Evolutionary conservation across 495 filamentous ascomycete species (phyloP).

Genomic region (Daldinia decipiens): DNA sequence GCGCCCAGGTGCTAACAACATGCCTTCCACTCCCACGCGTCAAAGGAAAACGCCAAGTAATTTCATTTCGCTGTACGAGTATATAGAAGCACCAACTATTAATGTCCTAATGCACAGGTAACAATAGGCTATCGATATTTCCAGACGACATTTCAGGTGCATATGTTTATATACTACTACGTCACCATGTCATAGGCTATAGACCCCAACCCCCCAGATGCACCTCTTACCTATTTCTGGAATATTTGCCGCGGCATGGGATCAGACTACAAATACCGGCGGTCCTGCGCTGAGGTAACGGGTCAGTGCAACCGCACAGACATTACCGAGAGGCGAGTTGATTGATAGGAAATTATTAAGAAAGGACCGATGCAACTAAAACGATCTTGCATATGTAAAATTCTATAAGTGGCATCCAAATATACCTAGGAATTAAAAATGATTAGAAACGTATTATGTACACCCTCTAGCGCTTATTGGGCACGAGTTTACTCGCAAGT

Average conservation of each 20-base stretch:
- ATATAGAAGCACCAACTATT: neutral
- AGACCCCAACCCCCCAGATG: constrained; percentile 26
- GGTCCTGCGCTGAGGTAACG: constrained; percentile 22
- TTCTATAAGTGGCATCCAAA: constrained; percentile 8
- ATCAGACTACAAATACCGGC: constrained; percentile 31
- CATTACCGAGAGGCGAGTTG: constrained; percentile 20
- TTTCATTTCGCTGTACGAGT: neutral
- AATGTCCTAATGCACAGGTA: neutral
- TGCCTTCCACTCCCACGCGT: neutral
- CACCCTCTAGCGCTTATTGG: neutral
- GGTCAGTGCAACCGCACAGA: constrained; percentile 33
- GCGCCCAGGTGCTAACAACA: neutral
- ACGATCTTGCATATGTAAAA: constrained; percentile 22
- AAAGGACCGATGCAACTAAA: constrained; percentile 18
- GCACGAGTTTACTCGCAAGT: neutral
- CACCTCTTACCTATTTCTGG: constrained; percentile 33
- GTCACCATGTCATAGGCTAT: constrained; percentile 3
- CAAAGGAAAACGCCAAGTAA: neutral
- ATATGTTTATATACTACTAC: neutral
- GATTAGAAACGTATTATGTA: too few relatives aligned
- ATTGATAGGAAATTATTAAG: constrained; percentile 4
- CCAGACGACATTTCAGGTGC: neutral
- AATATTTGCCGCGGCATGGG: constrained; percentile 18
- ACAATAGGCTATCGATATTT: neutral
- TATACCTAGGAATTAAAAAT: constrained; percentile 15